These are phyloP conservation scores for Camellia sinensis DNA, from an alignment of 148 eudicot species.

Conservation along the genomic window DNA sequence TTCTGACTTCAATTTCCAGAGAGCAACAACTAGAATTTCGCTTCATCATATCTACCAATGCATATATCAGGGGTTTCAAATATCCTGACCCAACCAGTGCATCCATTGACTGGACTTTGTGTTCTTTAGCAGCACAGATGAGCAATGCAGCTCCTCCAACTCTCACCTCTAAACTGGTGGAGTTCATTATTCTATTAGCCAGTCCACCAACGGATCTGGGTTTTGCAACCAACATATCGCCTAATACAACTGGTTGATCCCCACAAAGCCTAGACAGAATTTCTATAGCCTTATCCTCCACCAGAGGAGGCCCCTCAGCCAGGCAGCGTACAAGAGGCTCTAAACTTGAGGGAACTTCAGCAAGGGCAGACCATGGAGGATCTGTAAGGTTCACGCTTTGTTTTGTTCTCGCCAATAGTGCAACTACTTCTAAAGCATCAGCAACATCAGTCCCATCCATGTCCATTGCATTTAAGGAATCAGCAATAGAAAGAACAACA, in stretches of 20 bases:
- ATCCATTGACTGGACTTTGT: slow-evolving; percentile 41
- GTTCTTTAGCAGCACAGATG: slow-evolving; percentile 66
- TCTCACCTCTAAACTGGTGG: slow-evolving; percentile 63
- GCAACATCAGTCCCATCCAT: slow-evolving; percentile 48
- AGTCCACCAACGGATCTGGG: slow-evolving; percentile 52
- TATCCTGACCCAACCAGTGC: slow-evolving; percentile 58
- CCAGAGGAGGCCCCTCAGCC: slow-evolving; percentile 56
- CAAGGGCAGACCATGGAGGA: slow-evolving; percentile 50
- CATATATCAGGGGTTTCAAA: slow-evolving; percentile 46
- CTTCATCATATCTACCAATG: slow-evolving; percentile 64
- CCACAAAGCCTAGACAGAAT: slow-evolving; percentile 69
- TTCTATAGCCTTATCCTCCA: slow-evolving; percentile 70
- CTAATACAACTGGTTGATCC: slow-evolving; percentile 56
- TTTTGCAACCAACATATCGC: slow-evolving; percentile 49
- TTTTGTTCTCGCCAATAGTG: slow-evolving; percentile 58
- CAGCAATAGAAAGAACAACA: slow-evolving; percentile 62
- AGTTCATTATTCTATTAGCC: slow-evolving; percentile 54
- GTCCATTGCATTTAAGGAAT: slow-evolving; percentile 55
- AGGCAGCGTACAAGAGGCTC: slow-evolving; percentile 62
- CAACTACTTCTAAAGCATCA: slow-evolving; percentile 67
- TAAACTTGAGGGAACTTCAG: slow-evolving; percentile 59
- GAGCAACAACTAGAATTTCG: slow-evolving; percentile 41
- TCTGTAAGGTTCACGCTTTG: slow-evolving; percentile 39
- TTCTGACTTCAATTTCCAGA: slow-evolving; percentile 56
- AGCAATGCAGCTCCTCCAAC: slow-evolving; percentile 69